These are phyloP conservation scores for Wallacemonas collosoma DNA, from an alignment of 208 protist genomes.

Conservation along the genomic window DNA sequence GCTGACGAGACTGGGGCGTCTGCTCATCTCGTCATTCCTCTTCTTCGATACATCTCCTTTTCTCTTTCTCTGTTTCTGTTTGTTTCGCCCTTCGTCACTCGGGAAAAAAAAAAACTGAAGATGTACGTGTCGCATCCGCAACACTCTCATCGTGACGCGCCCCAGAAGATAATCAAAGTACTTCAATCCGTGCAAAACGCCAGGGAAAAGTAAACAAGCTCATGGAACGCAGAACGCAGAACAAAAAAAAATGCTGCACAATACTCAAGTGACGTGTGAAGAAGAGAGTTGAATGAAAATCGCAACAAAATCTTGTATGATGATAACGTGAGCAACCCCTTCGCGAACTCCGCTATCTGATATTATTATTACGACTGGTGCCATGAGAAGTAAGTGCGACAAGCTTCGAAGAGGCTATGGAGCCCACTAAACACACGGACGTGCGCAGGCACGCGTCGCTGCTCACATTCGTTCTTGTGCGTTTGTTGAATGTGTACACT, in stretches of 20 bases:
- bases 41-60: too few relatives aligned
- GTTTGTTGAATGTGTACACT: too few relatives aligned
- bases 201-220: background rate
- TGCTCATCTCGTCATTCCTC: too few relatives aligned
- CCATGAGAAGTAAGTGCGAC: background rate
- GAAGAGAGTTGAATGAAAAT: background rate
- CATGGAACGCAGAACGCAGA: background rate
- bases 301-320: conserved; percentile 11
- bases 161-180: background rate
- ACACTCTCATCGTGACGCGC: background rate
- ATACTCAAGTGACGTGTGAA: background rate
- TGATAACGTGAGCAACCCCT: conserved; percentile 11
- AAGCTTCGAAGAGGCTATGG: background rate
- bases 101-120: background rate
- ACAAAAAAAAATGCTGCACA: conserved; percentile 4
- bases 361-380: conserved; percentile 9
- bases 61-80: too few relatives aligned
- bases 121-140: background rate
- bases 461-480: too few relatives aligned
- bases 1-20: background rate
- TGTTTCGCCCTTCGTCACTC: too few relatives aligned
- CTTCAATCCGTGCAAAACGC: background rate
- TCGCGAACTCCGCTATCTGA: background rate
- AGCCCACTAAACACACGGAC: background rate
- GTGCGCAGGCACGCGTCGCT: background rate